Evolutionary conservation across 2,329 filamentous ascomycete genomes (phyloP).

Genomic region (Colletotrichum orbiculare): DNA sequence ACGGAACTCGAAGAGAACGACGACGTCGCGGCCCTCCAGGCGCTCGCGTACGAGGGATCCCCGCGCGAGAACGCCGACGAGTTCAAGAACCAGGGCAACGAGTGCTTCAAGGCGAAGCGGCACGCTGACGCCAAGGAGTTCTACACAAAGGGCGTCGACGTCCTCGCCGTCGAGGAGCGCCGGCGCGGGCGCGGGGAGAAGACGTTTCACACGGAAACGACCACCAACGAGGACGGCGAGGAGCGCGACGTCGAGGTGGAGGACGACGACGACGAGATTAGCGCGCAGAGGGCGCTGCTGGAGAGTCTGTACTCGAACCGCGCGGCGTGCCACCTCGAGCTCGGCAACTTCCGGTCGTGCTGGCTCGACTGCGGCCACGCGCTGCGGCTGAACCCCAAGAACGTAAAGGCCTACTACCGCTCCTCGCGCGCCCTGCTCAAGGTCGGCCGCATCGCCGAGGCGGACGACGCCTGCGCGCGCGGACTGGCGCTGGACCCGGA

Average conservation of each 20-base stretch:
- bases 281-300: slow-evolving; percentile 71
- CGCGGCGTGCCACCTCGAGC: slow-evolving; percentile 87
- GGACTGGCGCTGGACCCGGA: slow-evolving; percentile 78
- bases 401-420: slow-evolving; percentile 93
- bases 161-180: slow-evolving; percentile 73
- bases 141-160: slow-evolving; percentile 85
- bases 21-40: slow-evolving; percentile 86
- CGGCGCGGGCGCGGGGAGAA: slow-evolving; percentile 57
- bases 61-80: slow-evolving; percentile 83
- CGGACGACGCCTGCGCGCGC: slow-evolving; percentile 79
- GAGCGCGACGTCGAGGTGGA: slow-evolving; percentile 58
- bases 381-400: slow-evolving; percentile 80
- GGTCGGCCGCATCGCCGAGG: slow-evolving; percentile 82
- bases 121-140: slow-evolving; percentile 91
- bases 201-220: slow-evolving; percentile 34
- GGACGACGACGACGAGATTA: slow-evolving; percentile 67
- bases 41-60: slow-evolving; percentile 92
- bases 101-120: slow-evolving; percentile 78
- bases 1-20: slow-evolving; percentile 89
- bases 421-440: slow-evolving; percentile 81
- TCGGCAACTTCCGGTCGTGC: slow-evolving; percentile 88
- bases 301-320: slow-evolving; percentile 88
- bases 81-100: slow-evolving; percentile 94
- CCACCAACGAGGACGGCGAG: slow-evolving; percentile 39
- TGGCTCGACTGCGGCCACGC: slow-evolving; percentile 86